Evolutionary conservation across 1,284 basidiomycete species (phyloP).

Genomic region (Trichosporon sp.): DNA sequence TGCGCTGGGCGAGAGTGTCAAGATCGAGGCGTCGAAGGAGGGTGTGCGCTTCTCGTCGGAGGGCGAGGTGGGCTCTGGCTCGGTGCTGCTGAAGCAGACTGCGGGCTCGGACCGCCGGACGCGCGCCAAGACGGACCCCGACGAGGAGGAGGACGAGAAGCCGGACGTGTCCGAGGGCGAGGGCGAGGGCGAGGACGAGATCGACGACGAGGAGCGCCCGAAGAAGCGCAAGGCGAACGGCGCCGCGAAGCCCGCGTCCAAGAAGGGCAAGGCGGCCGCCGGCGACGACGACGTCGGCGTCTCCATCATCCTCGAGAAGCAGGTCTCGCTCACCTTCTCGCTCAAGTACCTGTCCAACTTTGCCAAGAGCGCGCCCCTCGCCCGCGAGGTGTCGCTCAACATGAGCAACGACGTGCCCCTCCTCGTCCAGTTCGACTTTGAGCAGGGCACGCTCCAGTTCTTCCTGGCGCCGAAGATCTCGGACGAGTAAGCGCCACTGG

Average conservation of each 20-base stretch:
- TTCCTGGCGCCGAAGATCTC: constrained; percentile 46
- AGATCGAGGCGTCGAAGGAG: constrained; percentile 94
- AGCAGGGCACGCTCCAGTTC: constrained; percentile 49
- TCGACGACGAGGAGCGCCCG: constrained; percentile 46
- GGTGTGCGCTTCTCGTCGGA: constrained; percentile 91
- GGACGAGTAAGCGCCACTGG: constrained; percentile 16
- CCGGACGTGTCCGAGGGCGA: constrained; percentile 50
- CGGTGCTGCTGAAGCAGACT: constrained; percentile 74
- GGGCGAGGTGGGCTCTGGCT: constrained; percentile 91
- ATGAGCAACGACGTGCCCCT: constrained; percentile 89
- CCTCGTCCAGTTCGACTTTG: constrained; percentile 59
- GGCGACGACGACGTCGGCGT: constrained; percentile 56
- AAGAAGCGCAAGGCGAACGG: constrained; percentile 48
- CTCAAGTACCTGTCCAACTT: constrained; percentile 98
- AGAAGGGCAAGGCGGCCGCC: constrained; percentile 60
- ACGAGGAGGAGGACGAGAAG: constrained; percentile 54
- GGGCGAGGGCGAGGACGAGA: constrained; percentile 51
- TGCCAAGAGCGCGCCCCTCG: constrained; percentile 80
- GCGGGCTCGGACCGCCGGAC: constrained; percentile 47
- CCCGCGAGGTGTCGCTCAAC: constrained; percentile 69
- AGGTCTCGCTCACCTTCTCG: constrained; percentile 90
- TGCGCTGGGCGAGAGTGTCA: constrained; percentile 88
- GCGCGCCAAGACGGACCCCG: constrained; percentile 54
- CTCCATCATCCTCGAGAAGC: constrained; percentile 79
- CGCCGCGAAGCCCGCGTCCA: constrained; percentile 47